Percentiles rank a stretch among this genome's conserved stretches.
Conservation (phyloP, 768 basidiomycete species). For the Kondoa subrosea region DNA sequence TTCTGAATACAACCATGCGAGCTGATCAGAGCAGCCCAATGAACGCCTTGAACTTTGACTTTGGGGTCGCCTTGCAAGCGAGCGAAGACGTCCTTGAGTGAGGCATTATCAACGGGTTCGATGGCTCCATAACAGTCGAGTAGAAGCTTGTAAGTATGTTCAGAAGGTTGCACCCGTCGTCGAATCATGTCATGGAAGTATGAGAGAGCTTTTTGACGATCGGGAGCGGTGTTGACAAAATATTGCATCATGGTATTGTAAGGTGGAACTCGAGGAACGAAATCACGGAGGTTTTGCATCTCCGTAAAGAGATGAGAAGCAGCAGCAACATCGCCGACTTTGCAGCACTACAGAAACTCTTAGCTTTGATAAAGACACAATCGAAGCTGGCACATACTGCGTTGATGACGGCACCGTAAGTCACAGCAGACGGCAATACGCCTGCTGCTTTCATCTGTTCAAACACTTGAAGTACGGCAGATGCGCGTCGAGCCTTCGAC, state of each 20-base stretch:
- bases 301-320: constrained; percentile 72
- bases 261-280: constrained; percentile 77
- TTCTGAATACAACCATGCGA: constrained; percentile 66
- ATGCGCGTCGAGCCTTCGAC: constrained; percentile 82
- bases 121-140: constrained; percentile 75
- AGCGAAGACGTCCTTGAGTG: constrained; percentile 56
- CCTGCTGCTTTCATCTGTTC: constrained; percentile 56
- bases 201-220: constrained; percentile 54
- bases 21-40: constrained; percentile 74
- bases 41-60: constrained; percentile 44
- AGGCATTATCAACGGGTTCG: constrained; percentile 51
- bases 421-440: constrained; percentile 60
- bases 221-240: constrained; percentile 76
- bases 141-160: constrained; percentile 91
- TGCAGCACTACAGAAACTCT: constrained; percentile 50
- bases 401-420: constrained; percentile 75
- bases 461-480: constrained; percentile 73
- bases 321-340: constrained; percentile 68
- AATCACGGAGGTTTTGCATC: constrained; percentile 56
- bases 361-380: neutral
- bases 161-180: constrained; percentile 53
- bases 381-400: neutral
- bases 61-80: constrained; percentile 39
- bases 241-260: constrained; percentile 99
- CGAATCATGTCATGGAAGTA: constrained; percentile 53